Evolutionary conservation across 495 filamentous ascomycete species (phyloP).

Genomic region (Bacidia gigantensis): DNA sequence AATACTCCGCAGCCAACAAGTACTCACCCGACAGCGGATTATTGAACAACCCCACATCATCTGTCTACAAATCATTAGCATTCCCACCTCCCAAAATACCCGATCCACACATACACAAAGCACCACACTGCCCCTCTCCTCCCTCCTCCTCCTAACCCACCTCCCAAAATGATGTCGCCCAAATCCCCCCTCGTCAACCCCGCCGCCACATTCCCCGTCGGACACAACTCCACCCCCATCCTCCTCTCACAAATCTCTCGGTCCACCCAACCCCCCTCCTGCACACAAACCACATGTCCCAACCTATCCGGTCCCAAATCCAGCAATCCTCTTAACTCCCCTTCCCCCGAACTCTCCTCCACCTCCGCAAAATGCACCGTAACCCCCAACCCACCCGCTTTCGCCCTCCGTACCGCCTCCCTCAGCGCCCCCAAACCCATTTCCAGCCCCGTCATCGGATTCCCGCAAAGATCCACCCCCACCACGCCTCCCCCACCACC

Average conservation of each 20-base stretch:
- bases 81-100: not conserved
- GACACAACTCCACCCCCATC: constrained; percentile 60
- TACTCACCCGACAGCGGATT: constrained; percentile 74
- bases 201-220: constrained; percentile 70
- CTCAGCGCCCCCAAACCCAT: constrained; percentile 46
- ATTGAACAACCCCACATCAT: constrained; percentile 76
- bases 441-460: constrained; percentile 38
- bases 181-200: constrained; percentile 55
- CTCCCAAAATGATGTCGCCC: constrained; percentile 60
- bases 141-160: constrained; percentile 42
- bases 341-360: constrained; percentile 31
- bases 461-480: constrained; percentile 68
- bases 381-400: constrained; percentile 38
- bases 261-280: constrained; percentile 40
- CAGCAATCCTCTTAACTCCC: constrained; percentile 50
- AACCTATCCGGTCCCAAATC: constrained; percentile 53
- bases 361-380: constrained; percentile 75
- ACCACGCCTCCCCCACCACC: constrained; percentile 50
- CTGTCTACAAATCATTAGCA: constrained; percentile 41
- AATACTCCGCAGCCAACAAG: constrained; percentile 55
- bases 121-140: constrained; percentile 36
- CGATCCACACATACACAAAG: constrained; percentile 43
- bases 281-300: constrained; percentile 68
- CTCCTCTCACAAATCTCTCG: constrained; percentile 36
- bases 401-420: constrained; percentile 42